phyloP scores from a whole-genome alignment of 306 rosid species.

The Casuarina equisetifolia region DNA sequence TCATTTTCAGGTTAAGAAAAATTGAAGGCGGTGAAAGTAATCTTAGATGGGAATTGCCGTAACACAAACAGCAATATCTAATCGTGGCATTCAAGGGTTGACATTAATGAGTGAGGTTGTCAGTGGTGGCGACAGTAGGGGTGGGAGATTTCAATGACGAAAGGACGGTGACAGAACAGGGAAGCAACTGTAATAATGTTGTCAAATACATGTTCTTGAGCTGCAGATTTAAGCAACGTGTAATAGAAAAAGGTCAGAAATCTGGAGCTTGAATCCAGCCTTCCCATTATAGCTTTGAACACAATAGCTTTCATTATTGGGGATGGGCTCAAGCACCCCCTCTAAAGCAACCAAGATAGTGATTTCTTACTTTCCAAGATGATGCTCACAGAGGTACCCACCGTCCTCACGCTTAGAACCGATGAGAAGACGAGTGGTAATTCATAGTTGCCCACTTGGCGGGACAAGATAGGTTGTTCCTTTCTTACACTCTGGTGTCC shows the following conservation, averaged over 20 bases:
- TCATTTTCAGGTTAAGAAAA: neutral
- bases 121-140: neutral
- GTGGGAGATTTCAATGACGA: neutral
- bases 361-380: neutral
- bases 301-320: neutral
- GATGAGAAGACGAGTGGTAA: conserved; percentile 38
- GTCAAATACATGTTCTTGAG: neutral
- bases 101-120: neutral
- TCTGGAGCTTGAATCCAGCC: neutral
- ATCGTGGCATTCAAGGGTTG: neutral
- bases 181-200: neutral
- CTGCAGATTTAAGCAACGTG: neutral
- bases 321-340: conserved; percentile 19
- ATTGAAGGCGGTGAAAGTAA: neutral
- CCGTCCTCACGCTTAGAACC: conserved; percentile 21
- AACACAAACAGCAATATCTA: too few species aligned
- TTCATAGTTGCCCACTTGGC: conserved; percentile 38
- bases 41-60: neutral
- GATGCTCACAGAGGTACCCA: too few species aligned
- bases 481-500: neutral
- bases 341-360: neutral
- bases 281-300: neutral
- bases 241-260: neutral
- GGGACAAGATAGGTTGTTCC: conserved; percentile 16
- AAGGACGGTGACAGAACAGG: neutral